phyloP scores from a whole-genome alignment of 176 grass and related monocot species.

The Themeda triandra region DNA sequence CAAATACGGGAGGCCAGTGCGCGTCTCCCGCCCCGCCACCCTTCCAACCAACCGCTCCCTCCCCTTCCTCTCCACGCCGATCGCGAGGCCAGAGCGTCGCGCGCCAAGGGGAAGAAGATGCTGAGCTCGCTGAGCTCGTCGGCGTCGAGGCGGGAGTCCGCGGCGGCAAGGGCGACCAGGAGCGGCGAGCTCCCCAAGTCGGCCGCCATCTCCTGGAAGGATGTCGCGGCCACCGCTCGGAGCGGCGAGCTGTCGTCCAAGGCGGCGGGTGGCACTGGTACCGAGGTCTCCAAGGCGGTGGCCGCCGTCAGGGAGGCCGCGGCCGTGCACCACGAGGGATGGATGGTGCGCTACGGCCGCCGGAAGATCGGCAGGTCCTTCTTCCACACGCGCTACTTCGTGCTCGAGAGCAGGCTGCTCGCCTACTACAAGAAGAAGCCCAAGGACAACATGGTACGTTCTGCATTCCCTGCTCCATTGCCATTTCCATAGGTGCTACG shows the following conservation, averaged over 20 bases:
- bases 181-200: constrained; percentile 8
- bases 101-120: background rate
- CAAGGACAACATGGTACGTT: constrained; percentile 65
- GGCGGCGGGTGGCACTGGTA: background rate
- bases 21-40: constrained; percentile 20
- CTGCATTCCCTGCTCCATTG: background rate
- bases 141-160: constrained; percentile 27
- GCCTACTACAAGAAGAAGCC: constrained; percentile 97
- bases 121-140: constrained; percentile 23
- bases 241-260: constrained; percentile 27
- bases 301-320: constrained; percentile 27
- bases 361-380: constrained; percentile 62
- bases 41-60: background rate
- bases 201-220: constrained; percentile 12
- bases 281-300: constrained; percentile 24
- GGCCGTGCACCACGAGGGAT: constrained; percentile 54
- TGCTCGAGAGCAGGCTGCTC: constrained; percentile 63
- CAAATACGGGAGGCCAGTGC: background rate
- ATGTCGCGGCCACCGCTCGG: constrained; percentile 25
- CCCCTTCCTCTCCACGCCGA: background rate
- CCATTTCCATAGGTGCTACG: background rate
- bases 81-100: background rate
- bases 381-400: constrained; percentile 69
- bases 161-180: background rate
- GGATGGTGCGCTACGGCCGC: constrained; percentile 72